These are phyloP conservation scores for Metrosideros polymorpha DNA, from an alignment of 441 rosid genomes.

Conservation along the genomic window DNA sequence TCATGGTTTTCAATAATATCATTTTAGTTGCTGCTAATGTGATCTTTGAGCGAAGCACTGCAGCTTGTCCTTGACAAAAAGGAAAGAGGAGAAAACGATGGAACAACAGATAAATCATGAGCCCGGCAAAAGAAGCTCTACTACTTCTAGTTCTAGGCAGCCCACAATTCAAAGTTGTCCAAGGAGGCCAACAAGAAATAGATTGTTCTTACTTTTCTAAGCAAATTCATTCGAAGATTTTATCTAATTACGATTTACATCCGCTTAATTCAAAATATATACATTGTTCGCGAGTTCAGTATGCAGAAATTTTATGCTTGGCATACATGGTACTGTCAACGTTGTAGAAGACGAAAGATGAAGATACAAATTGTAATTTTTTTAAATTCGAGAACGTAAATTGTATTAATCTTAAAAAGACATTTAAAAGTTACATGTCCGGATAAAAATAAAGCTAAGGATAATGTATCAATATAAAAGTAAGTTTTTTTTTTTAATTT, in stretches of 20 bases:
- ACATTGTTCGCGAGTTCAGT: background rate
- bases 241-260: background rate
- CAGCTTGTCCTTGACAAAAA: background rate
- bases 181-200: background rate
- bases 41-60: background rate
- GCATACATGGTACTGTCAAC: fast-evolving
- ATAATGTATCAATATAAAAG: background rate
- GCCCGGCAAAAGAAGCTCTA: background rate
- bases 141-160: background rate
- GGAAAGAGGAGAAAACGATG: background rate
- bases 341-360: background rate
- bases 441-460: background rate
- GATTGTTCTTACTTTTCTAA: background rate
- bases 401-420: fast-evolving
- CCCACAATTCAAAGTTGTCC: background rate
- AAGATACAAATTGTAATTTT: background rate
- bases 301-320: background rate
- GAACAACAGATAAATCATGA: background rate
- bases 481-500: background rate
- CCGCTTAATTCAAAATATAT: background rate
- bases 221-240: background rate
- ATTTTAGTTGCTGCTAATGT: background rate
- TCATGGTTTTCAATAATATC: background rate
- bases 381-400: background rate
- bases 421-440: background rate